A percentile compares a stretch with the other conserved stretches of the same genome.
These are phyloP conservation scores for Cryoendolithus antarcticus DNA, from an alignment of 2,329 filamentous ascomycete genomes.

Conservation along the genomic window DNA sequence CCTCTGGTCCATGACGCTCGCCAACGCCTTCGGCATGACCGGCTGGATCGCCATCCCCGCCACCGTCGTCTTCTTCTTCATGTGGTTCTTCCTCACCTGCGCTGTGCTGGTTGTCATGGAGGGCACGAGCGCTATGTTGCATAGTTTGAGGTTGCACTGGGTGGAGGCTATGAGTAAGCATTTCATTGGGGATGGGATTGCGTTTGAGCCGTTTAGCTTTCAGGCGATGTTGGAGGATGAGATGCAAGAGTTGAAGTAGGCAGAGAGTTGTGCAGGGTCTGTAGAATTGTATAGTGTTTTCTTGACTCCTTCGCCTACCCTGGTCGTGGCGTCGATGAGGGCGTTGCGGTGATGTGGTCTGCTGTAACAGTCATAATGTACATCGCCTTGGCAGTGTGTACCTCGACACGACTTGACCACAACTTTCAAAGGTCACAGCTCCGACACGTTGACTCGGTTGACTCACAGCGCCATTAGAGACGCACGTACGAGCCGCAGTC, in stretches of 20 bases:
- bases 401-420: no score
- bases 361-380: no score
- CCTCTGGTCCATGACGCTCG: constrained; percentile 92
- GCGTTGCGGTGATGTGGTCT: no score
- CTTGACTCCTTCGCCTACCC: no score
- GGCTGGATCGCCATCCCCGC: constrained; percentile 57
- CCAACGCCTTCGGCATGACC: constrained; percentile 54
- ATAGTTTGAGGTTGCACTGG: constrained; percentile 84
- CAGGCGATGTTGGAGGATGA: constrained; percentile 75
- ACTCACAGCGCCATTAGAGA: no score
- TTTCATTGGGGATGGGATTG: constrained; percentile 72
- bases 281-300: no score
- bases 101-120: constrained; percentile 86
- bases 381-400: no score
- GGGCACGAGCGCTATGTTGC: constrained; percentile 89
- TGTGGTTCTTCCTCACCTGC: constrained; percentile 81
- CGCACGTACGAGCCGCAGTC: no score
- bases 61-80: constrained; percentile 68
- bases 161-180: constrained; percentile 99
- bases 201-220: constrained; percentile 85
- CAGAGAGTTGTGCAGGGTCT: constrained; percentile 1
- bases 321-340: no score
- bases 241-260: constrained; percentile 23
- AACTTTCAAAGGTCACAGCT: no score
- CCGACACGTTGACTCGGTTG: no score